Conservation (phyloP, 2,329 filamentous ascomycete species). For the Ophiostoma sp. region DNA sequence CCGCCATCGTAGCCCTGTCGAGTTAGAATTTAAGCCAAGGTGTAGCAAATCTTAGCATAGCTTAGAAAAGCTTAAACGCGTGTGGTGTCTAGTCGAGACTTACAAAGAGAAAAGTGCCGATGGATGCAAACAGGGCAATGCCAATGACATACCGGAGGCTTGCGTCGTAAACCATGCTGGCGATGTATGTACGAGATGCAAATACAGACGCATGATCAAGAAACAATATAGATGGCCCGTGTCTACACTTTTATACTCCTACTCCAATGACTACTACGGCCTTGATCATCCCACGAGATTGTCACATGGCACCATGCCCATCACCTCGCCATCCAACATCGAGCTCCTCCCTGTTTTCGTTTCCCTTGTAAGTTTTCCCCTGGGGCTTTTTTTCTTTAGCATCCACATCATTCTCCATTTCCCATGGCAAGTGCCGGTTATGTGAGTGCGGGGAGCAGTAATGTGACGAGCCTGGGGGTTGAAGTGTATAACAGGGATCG, state of each 20-base stretch:
- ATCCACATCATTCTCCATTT: not conserved
- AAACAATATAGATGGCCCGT: not conserved
- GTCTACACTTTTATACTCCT: not conserved
- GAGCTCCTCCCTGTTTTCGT: not conserved
- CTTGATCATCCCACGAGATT: not conserved
- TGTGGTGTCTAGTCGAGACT: conserved; percentile 27
- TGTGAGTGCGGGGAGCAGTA: not conserved
- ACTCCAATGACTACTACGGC: not conserved
- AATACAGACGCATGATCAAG: not conserved
- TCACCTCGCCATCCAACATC: not conserved
- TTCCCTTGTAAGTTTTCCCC: not conserved
- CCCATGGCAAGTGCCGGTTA: not conserved
- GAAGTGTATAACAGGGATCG: not conserved
- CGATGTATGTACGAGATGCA: too few species aligned
- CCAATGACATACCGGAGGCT: conserved; percentile 6
- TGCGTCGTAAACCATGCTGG: not conserved
- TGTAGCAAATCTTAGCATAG: not conserved
- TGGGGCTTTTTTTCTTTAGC: not conserved
- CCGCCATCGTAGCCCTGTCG: conserved; percentile 15
- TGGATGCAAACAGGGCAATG: conserved; percentile 44
- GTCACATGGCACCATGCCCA: not conserved
- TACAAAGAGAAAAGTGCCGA: conserved; percentile 56
- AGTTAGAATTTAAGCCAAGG: not conserved
- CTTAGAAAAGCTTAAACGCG: not conserved
- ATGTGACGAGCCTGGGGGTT: not conserved